A percentile compares a stretch with the other conserved stretches of the same genome.
Conservation (phyloP, 306 rosid species). For the Hippophae gyantsensis region DNA sequence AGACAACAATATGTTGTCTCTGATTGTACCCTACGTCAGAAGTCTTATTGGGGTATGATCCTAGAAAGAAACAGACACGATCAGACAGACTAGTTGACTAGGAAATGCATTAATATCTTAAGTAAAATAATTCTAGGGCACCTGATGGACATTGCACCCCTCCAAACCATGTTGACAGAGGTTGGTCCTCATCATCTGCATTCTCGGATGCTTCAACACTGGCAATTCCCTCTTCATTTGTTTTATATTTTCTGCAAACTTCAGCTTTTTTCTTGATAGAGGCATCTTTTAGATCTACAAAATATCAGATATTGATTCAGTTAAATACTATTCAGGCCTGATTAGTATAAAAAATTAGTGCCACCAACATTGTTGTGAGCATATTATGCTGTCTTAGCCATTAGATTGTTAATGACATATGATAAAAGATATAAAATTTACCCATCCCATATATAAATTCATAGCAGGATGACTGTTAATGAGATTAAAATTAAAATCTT, state of each 20-base stretch:
- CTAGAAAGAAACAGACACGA: neutral
- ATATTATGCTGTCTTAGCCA: neutral
- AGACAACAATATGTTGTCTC: neutral
- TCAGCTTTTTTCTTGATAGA: conserved; percentile 15
- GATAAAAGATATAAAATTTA: too few species aligned
- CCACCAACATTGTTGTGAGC: neutral
- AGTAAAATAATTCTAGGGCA: conserved; percentile 11
- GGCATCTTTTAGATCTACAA: conserved; percentile 22
- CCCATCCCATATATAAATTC: too few species aligned
- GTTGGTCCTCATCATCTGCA: conserved; percentile 24
- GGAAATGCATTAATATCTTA: neutral
- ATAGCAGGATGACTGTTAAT: too few species aligned
- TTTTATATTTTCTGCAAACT: neutral
- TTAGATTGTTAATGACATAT: neutral
- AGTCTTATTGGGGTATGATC: neutral
- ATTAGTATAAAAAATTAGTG: neutral
- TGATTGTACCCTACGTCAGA: conserved; percentile 4
- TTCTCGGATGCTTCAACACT: neutral
- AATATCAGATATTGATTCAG: conserved; percentile 4
- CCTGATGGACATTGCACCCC: conserved; percentile 10
- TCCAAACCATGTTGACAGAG: conserved; percentile 27
- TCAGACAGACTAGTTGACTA: neutral
- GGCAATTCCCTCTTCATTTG: too few species aligned
- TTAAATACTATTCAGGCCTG: neutral
- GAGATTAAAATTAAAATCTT: too few species aligned